A percentile compares a stretch with the other conserved stretches of the same genome.
Evolutionary conservation across 345 rosid genomes (phyloP).

Genomic region (Corchorus olitorius): DNA sequence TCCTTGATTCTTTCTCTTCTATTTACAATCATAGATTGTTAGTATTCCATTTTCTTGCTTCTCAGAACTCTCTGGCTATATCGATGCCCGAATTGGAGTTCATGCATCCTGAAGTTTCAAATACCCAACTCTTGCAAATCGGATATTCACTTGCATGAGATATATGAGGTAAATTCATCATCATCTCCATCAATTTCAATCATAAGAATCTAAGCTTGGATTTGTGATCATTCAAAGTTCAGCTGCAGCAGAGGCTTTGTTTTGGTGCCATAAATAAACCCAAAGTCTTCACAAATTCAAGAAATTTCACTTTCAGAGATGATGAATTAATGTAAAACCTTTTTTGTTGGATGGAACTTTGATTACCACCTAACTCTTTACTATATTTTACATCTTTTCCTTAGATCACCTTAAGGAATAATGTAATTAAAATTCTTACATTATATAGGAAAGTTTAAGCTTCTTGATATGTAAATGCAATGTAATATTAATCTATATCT

Average conservation of each 20-base stretch:
- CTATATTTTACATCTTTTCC: neutral
- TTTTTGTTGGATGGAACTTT: neutral
- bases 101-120: neutral
- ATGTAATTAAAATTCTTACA: neutral
- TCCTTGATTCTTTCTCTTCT: slow-evolving; percentile 12
- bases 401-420: neutral
- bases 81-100: neutral
- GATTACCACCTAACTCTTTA: neutral
- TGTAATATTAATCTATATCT: no score
- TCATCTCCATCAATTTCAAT: neutral
- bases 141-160: neutral
- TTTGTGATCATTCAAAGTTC: no score
- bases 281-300: no score
- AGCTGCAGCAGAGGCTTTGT: no score
- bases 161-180: neutral
- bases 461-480: neutral
- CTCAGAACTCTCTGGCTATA: neutral
- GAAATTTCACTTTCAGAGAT: neutral
- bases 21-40: neutral
- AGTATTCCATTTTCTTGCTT: neutral
- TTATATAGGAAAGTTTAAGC: neutral
- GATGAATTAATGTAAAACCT: neutral
- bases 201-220: no score
- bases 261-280: no score
- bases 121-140: neutral